Evolutionary conservation across 2,329 filamentous ascomycete genomes (phyloP).

Genomic region (Botryotinia globosa): DNA sequence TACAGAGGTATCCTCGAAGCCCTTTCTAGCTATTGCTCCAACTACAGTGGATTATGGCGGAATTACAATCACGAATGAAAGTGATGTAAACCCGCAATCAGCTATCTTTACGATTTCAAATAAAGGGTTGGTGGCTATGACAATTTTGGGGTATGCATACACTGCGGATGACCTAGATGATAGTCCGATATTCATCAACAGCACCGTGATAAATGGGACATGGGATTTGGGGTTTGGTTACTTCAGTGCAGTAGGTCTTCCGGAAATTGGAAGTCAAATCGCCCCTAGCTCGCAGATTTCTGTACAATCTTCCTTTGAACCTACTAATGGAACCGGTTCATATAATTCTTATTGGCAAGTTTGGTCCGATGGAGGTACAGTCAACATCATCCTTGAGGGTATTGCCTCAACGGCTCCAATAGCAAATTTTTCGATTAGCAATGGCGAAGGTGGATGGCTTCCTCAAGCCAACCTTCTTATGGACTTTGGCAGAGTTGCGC

Average conservation of each 20-base stretch:
- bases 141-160: slow-evolving; percentile 38
- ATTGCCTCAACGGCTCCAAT: slow-evolving; percentile 36
- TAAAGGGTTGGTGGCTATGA: slow-evolving; percentile 36
- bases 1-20: slow-evolving; percentile 37
- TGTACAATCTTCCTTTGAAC: slow-evolving; percentile 36
- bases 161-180: slow-evolving; percentile 33
- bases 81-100: slow-evolving; percentile 27
- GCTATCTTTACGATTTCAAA: slow-evolving; percentile 39
- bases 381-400: slow-evolving; percentile 34
- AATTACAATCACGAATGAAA: slow-evolving; percentile 10
- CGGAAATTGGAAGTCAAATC: slow-evolving; percentile 33
- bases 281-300: slow-evolving; percentile 31
- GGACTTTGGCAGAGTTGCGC: slow-evolving; percentile 35
- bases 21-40: slow-evolving; percentile 38
- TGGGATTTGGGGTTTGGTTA: slow-evolving; percentile 30
- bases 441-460: slow-evolving; percentile 38
- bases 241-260: slow-evolving; percentile 30
- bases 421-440: slow-evolving; percentile 37
- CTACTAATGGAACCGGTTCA: slow-evolving; percentile 31
- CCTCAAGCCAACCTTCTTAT: slow-evolving; percentile 27
- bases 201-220: slow-evolving; percentile 29
- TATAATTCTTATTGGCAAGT: slow-evolving; percentile 38
- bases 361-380: slow-evolving; percentile 36
- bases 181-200: slow-evolving; percentile 28
- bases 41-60: slow-evolving; percentile 29